Base-by-base conservation (phyloP, 352 stramenopile genomes). In the Globisporangium lucens region DNA sequence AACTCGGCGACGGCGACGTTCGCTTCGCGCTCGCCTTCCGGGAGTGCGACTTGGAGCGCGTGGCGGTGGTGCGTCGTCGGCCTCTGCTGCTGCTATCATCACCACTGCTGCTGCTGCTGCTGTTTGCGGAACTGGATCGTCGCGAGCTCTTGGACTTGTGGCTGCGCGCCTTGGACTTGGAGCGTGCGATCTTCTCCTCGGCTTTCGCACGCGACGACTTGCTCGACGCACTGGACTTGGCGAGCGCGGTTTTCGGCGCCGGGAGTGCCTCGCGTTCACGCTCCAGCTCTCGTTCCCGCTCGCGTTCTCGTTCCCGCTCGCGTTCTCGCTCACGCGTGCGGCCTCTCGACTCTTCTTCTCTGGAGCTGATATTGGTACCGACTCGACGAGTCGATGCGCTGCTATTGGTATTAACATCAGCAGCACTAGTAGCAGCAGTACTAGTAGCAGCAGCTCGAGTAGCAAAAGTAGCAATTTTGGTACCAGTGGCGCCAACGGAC, bases 81-180 rank as follows among this genome's bases (percentile, higher is more conserved):
- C 29, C 63, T 43, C 36, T 29, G 13, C 24, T 62, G 17, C 62
- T 61, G 7, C 63, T 57, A 43, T 20, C 38, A 3, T 13, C 38
- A 2, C 17, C 36, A 43, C 10, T 43, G 36, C 10, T 36, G 33
- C 6, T 43, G 4, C 36, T 43, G 17, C 15, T 24, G 24, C 24
- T 43, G 17, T 4, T 47, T 2, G 41, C 15, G 2, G n/a, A 29
- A 35, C 47, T 22, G 4, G 27, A 51, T 43, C 56, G 56, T 22
- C 47, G 24, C 61, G 35, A 47, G 35, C 35, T 27, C 47, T 29
- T 30, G 33, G 72, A 71, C 41, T 65, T 76, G 15, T 64, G 60
- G 6, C 33, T 66, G 6, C 66, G 65, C 27, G 35, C 24, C 24
- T 60, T 68, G 7, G 82, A 90, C 65, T 86, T 82, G 63, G 83